These are phyloP conservation scores for Fragaria vesca DNA, from an alignment of 306 rosid genomes.

Conservation along the genomic window DNA sequence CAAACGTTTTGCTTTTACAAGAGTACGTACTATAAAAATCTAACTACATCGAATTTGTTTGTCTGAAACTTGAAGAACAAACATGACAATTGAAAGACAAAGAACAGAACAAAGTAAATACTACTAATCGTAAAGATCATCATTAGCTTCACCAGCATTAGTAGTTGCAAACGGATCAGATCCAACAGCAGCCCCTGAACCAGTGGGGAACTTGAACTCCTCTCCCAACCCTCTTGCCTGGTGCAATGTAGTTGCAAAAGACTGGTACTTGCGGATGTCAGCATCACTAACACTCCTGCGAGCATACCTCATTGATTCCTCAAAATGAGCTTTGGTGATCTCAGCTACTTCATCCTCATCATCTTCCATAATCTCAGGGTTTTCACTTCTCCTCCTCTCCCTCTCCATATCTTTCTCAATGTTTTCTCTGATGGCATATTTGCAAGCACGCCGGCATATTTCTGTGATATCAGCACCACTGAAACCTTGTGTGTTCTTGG, in stretches of 20 bases:
- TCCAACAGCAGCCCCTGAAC: conserved; percentile 2
- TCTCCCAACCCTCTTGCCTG: conserved; percentile 29
- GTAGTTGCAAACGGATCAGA: neutral
- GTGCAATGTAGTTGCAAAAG: conserved; percentile 29
- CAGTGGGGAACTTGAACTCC: conserved; percentile 12
- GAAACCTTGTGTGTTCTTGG: conserved; percentile 29
- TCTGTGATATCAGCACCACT: conserved; percentile 41
- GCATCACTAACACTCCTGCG: conserved; percentile 30
- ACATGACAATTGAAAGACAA: neutral
- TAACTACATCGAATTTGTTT: neutral
- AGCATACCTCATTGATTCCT: conserved; percentile 37
- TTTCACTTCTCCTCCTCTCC: conserved; percentile 28
- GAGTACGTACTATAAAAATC: too few species aligned
- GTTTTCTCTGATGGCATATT: conserved; percentile 36
- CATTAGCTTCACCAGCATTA: conserved; percentile 15
- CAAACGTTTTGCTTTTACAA: too few species aligned
- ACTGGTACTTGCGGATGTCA: conserved; percentile 29
- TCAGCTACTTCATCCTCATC: conserved; percentile 30
- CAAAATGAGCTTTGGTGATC: conserved; percentile 32
- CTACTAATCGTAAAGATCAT: conserved; percentile 26
- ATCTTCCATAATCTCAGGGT: conserved; percentile 30
- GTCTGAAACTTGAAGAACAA: neutral
- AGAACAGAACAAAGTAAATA: neutral
- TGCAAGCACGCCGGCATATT: conserved; percentile 40
- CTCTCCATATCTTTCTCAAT: conserved; percentile 33